Evolutionary conservation across 129 eudicot species (phyloP), one percentile per base, ranked within the genome.

Genomic region (Lactuca saligna): DNA sequence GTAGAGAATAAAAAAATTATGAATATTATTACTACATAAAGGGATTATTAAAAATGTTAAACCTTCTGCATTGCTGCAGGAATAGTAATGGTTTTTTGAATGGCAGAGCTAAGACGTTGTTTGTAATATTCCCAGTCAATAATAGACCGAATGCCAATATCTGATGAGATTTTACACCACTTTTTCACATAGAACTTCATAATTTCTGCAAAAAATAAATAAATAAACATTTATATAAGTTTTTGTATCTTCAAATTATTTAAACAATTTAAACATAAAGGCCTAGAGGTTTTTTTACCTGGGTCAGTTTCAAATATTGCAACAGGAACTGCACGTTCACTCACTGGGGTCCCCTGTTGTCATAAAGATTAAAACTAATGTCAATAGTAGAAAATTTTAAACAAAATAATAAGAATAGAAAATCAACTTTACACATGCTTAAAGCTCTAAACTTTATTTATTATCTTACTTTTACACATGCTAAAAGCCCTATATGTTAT

Each of bases 61-160:
- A 94, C 99, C 97, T 90, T 94, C 82, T 94, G 99, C 96, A 90
- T 90, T 51, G 99, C 99, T 61, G 99, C 99, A 65, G 99, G 99
- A 78, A 94, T 94, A 29, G 99, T 94, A 62, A 94, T 84, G 54
- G 83, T 90, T 67, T 94, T 94, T 63, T 94, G 99, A 71, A 94
- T 94, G 34, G 99, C 88, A 61, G 99, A 94, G 74, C 96, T 80
- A 51, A 94, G 96, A 44, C 99, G 89, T 75, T 90, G 97, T 83
- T 90, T 94, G 84, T 94, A 94, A 76, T 94, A 94, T 62, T 97
- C 85, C 99, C 99, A 94, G 77, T 94, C 99, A 72, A 94, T 87
- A 58, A 94, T 94, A 68, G 97, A 90, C 57, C 99, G 87, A 50
- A 94, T 89, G 54, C 89, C 99, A 57, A 85, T 75, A 73, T 90